Evolutionary conservation across 495 filamentous ascomycete species (phyloP), one percentile per base, ranked within the genome.

Genomic region (Neurospora cerealis): DNA sequence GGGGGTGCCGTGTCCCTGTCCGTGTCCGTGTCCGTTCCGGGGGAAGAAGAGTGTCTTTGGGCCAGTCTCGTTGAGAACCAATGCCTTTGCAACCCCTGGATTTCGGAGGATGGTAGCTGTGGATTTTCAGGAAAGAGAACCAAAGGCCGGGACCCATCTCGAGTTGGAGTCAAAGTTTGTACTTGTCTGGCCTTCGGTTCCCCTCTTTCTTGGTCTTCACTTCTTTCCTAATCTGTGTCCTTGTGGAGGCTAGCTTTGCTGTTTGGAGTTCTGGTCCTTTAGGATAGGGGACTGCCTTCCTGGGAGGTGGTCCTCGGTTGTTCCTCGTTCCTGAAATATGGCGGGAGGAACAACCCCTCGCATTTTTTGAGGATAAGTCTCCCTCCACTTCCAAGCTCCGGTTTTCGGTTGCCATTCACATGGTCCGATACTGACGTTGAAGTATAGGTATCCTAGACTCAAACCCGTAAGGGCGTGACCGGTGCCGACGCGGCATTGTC

Each of bases 101-200:
- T 54, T 48, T 21, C 37, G 66, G 74, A 73, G 73, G 76, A 79
- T 60, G 77, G 72, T 48, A n/a, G 32, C 21, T 48, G 70, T 66
- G 54, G 28, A 66, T 36, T 8, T 66, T 2, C 9, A 36, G 8
- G 32, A 38, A 21, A 69, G 15, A 48, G 74, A 75, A 74, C 77
- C 74, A 75, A 75, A 72, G 54, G 69, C 75, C 83, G 86, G 94
- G 94, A 93, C 93, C 93, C 95, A 93, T 94, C 92, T 90, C 77
- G 92, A 90, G 93, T 94, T 93, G 92, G 93, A 85, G 89, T 97
- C 94, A 97, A 95, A 94, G 94, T 84, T 90, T 93, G 94, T 82
- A 88, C 94, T 95, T 96, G 93, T 96, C 93, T 85, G 88, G 80
- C 66, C 72, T 69, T 72, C 72, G 79, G 78, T 70, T 44, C 71